These are phyloP conservation scores for Trichosporon sp. DNA, from an alignment of 1,284 basidiomycete species.

Conservation along the genomic window DNA sequence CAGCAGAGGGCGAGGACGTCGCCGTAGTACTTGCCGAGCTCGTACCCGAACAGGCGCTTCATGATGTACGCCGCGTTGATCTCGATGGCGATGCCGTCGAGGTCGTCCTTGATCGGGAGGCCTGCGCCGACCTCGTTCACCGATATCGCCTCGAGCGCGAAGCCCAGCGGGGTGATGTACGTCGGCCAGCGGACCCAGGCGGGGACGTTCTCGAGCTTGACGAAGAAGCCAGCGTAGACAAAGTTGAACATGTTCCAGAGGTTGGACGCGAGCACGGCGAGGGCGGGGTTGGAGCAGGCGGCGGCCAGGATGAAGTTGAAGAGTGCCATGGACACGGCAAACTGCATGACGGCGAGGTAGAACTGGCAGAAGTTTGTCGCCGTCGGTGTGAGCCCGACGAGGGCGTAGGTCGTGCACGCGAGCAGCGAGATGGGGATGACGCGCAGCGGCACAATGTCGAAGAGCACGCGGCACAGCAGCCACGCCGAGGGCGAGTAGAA, in stretches of 20 bases:
- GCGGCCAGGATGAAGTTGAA: conserved; percentile 90
- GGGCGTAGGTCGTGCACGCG: conserved; percentile 89
- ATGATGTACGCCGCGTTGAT: conserved; percentile 76
- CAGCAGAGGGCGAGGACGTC: conserved; percentile 79
- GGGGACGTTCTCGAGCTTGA: conserved; percentile 71
- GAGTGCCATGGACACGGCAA: conserved; percentile 73
- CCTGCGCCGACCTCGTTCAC: conserved; percentile 88
- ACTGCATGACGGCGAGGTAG: conserved; percentile 71
- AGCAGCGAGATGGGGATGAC: conserved; percentile 90
- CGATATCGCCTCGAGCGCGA: conserved; percentile 73
- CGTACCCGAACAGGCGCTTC: conserved; percentile 73
- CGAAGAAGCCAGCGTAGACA: conserved; percentile 69
- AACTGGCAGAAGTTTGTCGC: conserved; percentile 76
- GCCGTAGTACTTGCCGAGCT: conserved; percentile 60
- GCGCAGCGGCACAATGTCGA: conserved; percentile 89
- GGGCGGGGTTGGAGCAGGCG: conserved; percentile 72
- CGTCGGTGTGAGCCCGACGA: conserved; percentile 73
- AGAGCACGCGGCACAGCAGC: conserved; percentile 95
- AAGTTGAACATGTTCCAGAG: conserved; percentile 70
- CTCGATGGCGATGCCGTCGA: conserved; percentile 73
- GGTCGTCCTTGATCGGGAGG: conserved; percentile 68
- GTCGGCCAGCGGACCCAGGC: conserved; percentile 81
- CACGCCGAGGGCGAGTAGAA: conserved; percentile 60
- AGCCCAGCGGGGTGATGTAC: conserved; percentile 56
- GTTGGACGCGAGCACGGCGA: conserved; percentile 77